These are phyloP conservation scores for Neurospora discreta DNA, from an alignment of 495 filamentous ascomycete genomes.

Conservation along the genomic window DNA sequence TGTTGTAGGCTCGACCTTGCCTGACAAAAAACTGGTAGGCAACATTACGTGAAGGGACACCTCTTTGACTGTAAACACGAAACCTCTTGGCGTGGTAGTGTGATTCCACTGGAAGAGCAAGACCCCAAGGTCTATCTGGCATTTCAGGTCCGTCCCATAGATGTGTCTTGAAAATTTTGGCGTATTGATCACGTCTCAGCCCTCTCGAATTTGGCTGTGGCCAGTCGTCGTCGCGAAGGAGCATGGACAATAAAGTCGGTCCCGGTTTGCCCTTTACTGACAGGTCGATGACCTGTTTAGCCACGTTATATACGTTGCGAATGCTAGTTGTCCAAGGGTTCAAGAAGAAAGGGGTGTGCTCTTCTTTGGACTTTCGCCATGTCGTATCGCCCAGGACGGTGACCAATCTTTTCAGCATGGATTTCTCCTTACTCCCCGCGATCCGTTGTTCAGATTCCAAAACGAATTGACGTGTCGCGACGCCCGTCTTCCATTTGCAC, in stretches of 20 bases:
- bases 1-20: neutral
- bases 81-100: neutral
- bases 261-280: neutral
- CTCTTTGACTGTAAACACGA: neutral
- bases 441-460: neutral
- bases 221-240: neutral
- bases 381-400: neutral
- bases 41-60: neutral
- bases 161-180: neutral
- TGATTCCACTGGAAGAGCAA: neutral
- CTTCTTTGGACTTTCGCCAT: neutral
- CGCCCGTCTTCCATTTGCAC: neutral
- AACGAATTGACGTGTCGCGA: neutral
- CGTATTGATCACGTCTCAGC: neutral
- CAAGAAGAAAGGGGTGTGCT: neutral
- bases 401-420: neutral
- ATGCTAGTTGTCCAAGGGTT: neutral
- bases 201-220: neutral
- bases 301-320: neutral
- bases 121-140: neutral
- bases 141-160: neutral
- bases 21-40: neutral
- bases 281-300: neutral
- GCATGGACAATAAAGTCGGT: neutral
- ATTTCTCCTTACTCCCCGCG: neutral